Evolutionary conservation across 306 rosid species (phyloP).

Genomic region (Vigna trinervia): DNA sequence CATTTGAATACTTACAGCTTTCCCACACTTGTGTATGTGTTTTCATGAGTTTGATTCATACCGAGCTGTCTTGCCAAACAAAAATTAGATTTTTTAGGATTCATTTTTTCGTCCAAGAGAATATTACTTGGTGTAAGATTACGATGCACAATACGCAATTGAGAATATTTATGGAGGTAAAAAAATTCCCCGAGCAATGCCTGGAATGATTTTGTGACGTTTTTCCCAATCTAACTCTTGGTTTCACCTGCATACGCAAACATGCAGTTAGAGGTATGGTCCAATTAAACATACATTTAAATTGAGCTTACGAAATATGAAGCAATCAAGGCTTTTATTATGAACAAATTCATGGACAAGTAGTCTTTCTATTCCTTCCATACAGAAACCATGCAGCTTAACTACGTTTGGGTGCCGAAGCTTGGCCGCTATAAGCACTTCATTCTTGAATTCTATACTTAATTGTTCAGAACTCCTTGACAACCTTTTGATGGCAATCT

Average conservation of each 20-base stretch:
- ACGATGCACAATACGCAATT: constrained; percentile 28
- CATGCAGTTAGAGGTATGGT: background rate
- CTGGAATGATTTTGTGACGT: constrained; percentile 33
- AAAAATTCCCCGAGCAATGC: constrained; percentile 32
- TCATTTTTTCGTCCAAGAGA: constrained; percentile 22
- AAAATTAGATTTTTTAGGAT: no score
- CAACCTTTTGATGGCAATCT: constrained; percentile 42
- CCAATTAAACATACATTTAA: background rate
- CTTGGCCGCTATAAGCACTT: constrained; percentile 30
- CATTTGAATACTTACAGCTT: no score
- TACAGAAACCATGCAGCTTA: constrained; percentile 29
- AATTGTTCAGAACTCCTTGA: constrained; percentile 25
- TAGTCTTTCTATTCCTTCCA: constrained; percentile 26
- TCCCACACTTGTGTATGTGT: no score
- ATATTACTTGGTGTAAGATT: constrained; percentile 44
- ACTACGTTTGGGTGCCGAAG: constrained; percentile 35
- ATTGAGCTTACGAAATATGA: constrained; percentile 47
- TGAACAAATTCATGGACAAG: constrained; percentile 31
- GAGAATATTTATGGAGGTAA: constrained; percentile 44
- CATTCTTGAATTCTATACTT: constrained; percentile 28
- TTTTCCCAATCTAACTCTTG: constrained; percentile 33
- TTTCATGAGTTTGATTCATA: no score
- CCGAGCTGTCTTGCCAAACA: no score
- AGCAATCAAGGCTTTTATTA: constrained; percentile 35
- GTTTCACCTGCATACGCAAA: constrained; percentile 22